Conservation (phyloP, 371 early-diverging fungal species). For the Smittium culicis region DNA sequence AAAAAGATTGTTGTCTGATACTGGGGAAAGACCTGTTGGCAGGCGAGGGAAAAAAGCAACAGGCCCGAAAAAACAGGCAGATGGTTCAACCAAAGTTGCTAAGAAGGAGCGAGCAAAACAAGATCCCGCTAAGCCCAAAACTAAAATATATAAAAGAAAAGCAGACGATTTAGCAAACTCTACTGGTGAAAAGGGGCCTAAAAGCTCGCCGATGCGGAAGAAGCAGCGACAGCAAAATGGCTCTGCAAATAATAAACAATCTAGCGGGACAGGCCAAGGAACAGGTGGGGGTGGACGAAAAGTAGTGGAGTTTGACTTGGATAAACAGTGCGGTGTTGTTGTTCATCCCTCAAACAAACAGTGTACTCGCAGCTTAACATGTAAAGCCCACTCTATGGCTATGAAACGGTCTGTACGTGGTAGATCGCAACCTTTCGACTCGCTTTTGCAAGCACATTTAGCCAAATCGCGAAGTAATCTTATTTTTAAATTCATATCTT, state of each 20-base stretch:
- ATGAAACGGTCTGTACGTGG: conserved; percentile 63
- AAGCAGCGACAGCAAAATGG: background rate
- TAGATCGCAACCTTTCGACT: conserved; percentile 57
- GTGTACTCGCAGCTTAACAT: conserved; percentile 65
- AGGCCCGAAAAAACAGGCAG: background rate
- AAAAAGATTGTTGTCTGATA: background rate
- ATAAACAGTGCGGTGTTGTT: conserved; percentile 67
- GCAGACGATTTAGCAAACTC: conserved; percentile 16
- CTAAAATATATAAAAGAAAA: background rate
- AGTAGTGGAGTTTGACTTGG: conserved; percentile 43
- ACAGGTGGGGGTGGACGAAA: too few species aligned
- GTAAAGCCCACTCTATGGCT: conserved; percentile 73
- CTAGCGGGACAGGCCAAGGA: too few species aligned
- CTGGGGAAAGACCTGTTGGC: background rate
- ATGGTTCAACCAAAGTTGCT: too few species aligned
- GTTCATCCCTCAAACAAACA: conserved; percentile 38
- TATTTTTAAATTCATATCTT: too few species aligned
- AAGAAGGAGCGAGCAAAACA: too few species aligned
- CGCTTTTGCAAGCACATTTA: conserved; percentile 50
- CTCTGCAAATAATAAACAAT: too few species aligned
- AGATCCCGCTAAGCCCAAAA: background rate
- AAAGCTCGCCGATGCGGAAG: background rate
- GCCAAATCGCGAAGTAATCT: conserved; percentile 38
- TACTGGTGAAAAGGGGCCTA: conserved; percentile 12
- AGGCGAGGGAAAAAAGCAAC: background rate